Base-by-base conservation (phyloP, 768 basidiomycete genomes). In the Crucibulum laeve region DNA sequence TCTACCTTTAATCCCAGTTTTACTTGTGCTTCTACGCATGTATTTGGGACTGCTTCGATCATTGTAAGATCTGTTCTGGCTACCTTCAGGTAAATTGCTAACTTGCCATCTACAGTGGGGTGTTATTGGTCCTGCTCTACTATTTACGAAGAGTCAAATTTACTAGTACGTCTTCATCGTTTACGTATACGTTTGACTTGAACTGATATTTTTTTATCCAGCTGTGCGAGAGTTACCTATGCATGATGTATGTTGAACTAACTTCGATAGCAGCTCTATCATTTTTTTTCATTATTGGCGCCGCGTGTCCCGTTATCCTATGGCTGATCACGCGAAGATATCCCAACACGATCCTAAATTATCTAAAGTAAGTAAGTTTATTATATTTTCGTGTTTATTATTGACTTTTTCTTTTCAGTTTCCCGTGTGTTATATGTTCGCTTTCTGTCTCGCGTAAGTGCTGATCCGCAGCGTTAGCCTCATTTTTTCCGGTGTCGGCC, bases 231-330 rank as follows among this genome's bases (percentile, higher is more conserved):
- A n/a, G n/a, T n/a, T n/a, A n/a, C n/a, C n/a, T n/a, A 32, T 10
- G 8, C 15, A 10, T 32, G 28, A 10, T 15, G 28, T 10, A 32
- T 32, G 10, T 10, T 15, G 10, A 32, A 32, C 15, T 32, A 15
- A 32, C 28, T 10, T 32, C 15, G 36, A 37, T 37, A 10, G 8
- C 18, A 77, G 81, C 72, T 3, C 62, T 90, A 17, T 57, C 77
- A 14, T 80, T 79, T 46, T 89, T 88, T 65, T 91, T 91, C 68
- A 62, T 87, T 39, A 68, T 84, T 33, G 89, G 90, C 22, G 79
- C 84, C 5, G 51, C 79, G 11, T 75, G 79, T 24, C 88, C 87
- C 0, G 53, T 86, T 36, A 54, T 80, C 28, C 70, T 78, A 14
- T 89, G 79, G 77, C 43, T 83, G 13, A 52, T 86, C 45, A 76